These are phyloP conservation scores for Aspergillus clavatus DNA, from an alignment of 2,329 filamentous ascomycete genomes.

Conservation along the genomic window DNA sequence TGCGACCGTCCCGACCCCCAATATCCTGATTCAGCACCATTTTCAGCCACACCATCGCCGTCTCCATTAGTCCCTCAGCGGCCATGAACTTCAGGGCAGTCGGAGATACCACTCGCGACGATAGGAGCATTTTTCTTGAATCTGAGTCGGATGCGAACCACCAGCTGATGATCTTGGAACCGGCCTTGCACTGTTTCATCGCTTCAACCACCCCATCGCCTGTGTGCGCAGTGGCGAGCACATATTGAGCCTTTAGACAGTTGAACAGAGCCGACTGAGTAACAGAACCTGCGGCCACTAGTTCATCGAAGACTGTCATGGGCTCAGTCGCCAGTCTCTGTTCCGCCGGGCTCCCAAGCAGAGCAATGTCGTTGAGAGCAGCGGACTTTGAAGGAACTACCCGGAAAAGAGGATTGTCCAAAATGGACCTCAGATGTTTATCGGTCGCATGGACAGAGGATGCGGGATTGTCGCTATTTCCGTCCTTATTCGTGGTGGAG, in stretches of 20 bases:
- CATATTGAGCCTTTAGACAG: conserved; percentile 32
- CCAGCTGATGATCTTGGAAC: conserved; percentile 36
- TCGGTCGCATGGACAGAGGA: conserved; percentile 33
- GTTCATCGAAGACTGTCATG: conserved; percentile 35
- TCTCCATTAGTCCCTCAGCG: conserved; percentile 32
- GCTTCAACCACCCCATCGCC: conserved; percentile 18
- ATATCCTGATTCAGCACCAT: conserved; percentile 26
- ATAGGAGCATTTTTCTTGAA: conserved; percentile 28
- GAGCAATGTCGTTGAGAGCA: conserved; percentile 11
- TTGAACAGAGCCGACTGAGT: conserved; percentile 20
- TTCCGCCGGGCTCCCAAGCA: conserved; percentile 10
- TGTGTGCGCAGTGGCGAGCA: conserved; percentile 22
- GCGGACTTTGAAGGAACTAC: conserved; percentile 28
- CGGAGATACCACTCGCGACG: conserved; percentile 18
- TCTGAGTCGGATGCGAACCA: conserved; percentile 35
- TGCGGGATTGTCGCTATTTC: conserved; percentile 18
- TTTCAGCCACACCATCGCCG: conserved; percentile 33
- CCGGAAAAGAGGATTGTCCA: conserved; percentile 41
- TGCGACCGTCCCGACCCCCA: conserved; percentile 21
- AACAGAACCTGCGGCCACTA: conserved; percentile 36
- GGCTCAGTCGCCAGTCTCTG: conserved; percentile 27
- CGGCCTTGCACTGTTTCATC: conserved; percentile 33
- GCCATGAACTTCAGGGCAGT: conserved; percentile 37
- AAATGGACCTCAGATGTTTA: conserved; percentile 35
- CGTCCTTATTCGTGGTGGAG: conserved; percentile 15